A percentile compares a stretch with the other conserved stretches of the same genome.
Conservation (phyloP, 306 rosid species). For the Dalbergia cultrata region DNA sequence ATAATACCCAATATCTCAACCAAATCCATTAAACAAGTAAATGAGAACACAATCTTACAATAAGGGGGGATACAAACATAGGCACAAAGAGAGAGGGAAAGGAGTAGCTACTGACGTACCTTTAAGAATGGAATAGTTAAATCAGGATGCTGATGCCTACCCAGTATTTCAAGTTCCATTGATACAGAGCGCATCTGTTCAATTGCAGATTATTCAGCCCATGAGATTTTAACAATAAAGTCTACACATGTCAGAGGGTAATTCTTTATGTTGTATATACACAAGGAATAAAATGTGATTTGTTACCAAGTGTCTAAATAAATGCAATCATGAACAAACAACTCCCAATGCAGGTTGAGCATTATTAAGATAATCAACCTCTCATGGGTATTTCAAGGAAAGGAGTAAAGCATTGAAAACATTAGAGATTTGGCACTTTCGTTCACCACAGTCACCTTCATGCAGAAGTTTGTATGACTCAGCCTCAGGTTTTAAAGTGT, state of each 20-base stretch:
- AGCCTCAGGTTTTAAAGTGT: background rate
- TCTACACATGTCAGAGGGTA: slow-evolving; percentile 35
- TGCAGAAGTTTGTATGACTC: background rate
- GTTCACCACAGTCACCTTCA: background rate
- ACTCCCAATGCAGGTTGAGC: slow-evolving; percentile 16
- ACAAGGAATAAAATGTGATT: slow-evolving; percentile 35
- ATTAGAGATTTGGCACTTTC: slow-evolving; percentile 9
- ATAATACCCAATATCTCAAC: background rate
- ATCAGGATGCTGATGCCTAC: slow-evolving; percentile 92
- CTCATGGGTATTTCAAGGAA: slow-evolving; percentile 27
- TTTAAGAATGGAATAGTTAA: slow-evolving; percentile 83
- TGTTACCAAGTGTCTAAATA: slow-evolving; percentile 7
- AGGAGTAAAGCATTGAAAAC: background rate
- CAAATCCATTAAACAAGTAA: slow-evolving; percentile 38
- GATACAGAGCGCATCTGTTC: slow-evolving; percentile 87
- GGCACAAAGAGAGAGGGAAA: background rate
- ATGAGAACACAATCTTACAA: slow-evolving; percentile 27
- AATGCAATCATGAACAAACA: slow-evolving; percentile 8
- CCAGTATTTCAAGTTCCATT: slow-evolving; percentile 92
- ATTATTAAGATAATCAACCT: slow-evolving; percentile 22
- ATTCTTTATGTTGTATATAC: slow-evolving; percentile 28
- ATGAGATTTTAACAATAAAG: slow-evolving; percentile 43
- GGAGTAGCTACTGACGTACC: slow-evolving; percentile 56
- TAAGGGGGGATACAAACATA: background rate
- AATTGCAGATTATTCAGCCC: slow-evolving; percentile 47